Evolutionary conservation across 352 stramenopile species (phyloP).

Genomic region (Globisporangium nunn): DNA sequence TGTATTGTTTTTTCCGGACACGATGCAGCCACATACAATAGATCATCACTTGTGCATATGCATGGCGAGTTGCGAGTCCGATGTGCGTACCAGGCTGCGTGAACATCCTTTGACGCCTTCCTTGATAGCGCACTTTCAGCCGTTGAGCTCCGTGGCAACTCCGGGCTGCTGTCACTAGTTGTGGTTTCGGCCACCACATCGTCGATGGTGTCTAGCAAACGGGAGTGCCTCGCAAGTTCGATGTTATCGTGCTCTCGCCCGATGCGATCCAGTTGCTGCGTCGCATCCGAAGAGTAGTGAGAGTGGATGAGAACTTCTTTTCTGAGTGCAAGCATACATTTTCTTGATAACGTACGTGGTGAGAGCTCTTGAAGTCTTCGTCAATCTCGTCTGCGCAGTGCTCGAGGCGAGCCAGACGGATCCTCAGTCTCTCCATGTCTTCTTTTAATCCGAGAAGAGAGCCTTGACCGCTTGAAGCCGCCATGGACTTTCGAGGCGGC

Average conservation of each 20-base stretch:
- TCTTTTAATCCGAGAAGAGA: conserved; percentile 28
- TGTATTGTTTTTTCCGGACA: conserved; percentile 2
- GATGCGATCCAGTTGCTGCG: conserved; percentile 16
- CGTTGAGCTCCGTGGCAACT: background rate
- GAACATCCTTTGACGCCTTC: conserved; percentile 35
- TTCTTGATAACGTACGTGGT: conserved; percentile 16
- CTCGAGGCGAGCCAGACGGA: conserved; percentile 40
- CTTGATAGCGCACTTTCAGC: conserved; percentile 17
- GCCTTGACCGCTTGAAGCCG: conserved; percentile 6
- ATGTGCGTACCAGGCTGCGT: conserved; percentile 30
- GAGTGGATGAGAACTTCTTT: background rate
- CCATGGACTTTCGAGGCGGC: background rate
- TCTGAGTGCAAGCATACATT: too few species aligned
- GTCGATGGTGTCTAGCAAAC: background rate
- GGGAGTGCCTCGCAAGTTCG: background rate
- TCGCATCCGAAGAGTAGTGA: too few species aligned
- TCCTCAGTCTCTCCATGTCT: conserved; percentile 45
- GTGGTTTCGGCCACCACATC: conserved; percentile 1
- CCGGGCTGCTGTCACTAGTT: background rate
- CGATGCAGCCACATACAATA: too few species aligned
- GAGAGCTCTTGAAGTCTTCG: conserved; percentile 45
- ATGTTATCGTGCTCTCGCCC: conserved; percentile 4
- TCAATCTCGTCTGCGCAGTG: conserved; percentile 44
- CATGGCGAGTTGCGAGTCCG: too few species aligned
- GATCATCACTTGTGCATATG: too few species aligned